Base-by-base conservation (phyloP, 192 early-diverging fungal species). In the Helicostylum pulchrum region DNA sequence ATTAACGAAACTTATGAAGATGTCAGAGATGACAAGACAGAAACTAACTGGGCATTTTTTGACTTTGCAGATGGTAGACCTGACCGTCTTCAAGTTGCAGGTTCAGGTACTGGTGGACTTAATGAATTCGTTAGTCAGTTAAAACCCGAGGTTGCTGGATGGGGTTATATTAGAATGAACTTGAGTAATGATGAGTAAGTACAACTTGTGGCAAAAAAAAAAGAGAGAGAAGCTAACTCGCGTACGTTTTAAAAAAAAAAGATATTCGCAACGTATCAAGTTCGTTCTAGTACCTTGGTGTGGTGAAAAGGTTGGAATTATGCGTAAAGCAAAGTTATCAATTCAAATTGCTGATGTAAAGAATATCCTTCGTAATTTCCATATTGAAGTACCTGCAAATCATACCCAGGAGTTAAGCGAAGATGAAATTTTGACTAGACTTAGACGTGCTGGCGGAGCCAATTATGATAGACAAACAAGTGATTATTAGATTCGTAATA, bases 321-420 rank as follows among this genome's bases (percentile, higher is more conserved):
- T 92, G 90, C 80, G 90, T 10, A 85, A 84, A 59, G 92, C 90
- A 50, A 90, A 89, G 74, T 76, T 94, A 19, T 80, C 85, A 19
- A 76, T 90, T 30, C 92, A 94, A 71, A 90, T 92, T 66, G 70
- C 85, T 19, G 87, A 89, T 44, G 89, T 94, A 44, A 92, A 90
- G 80, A 78, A 77, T 32, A 80, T 91, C 17, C 49, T 92, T 30
- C 80, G 79, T 47, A 76, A 59, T 49, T 92, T 85, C 65, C 85
- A 90, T 4, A 82, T 92, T 48, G 92, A 94, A 72, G 67, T 94
- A 19, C 75, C 84, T 11, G 91, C 89, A 0, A 71, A 67, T 23
- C 78, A 82, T 30, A 20, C 44, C 11, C 44, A 73, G 26, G 92
- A 94, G 17, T 63, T 94, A n/a, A 62, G 81, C 2, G 87, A 85